Base-by-base conservation (phyloP, 2,329 filamentous ascomycete genomes). In the Fonsecaea multimorphosa region DNA sequence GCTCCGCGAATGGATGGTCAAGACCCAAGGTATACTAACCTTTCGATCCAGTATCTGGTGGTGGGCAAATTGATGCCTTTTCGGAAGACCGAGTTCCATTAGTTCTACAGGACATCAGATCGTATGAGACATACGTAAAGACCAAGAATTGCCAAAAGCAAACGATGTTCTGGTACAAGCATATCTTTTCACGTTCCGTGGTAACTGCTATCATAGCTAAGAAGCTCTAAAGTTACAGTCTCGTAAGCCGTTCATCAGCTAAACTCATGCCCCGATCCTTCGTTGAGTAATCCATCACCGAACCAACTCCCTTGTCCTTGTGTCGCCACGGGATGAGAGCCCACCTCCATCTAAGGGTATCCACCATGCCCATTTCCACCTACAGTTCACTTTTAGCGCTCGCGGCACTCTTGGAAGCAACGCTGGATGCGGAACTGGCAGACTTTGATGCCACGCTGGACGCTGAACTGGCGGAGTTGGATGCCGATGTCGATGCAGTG, bases 41-140 rank as follows among this genome's bases (percentile, higher is more conserved):
- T 53, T 54, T 19, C 22, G 14, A 38, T 53, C 4, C 44, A 73
- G 84, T 99, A 99, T 78, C 82, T 97, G 27, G 87, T 98, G n/a
- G 92, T 99, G 14, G 95, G 95, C 22, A 90, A 87, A 79, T 79
- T 99, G 74, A 91, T 97, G 61, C 82, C 87, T 1, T 72, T 55
- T 86, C 87, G 67, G 84, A 85, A 12, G 81, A 86, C 68, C 16
- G 65, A 68, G 24, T 70, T 70, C 52, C 68, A 70, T 55, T 70
- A 61, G 40, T 40, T 1, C 14, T 27, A 38, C 6, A n/a, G 14
- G n/a, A n/a, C 14, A 14, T 12, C 22, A 16, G 16, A 19, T 11
- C 5, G 1, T 49, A 4, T 16, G 4, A 53, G 34, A n/a, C 8
- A 65, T 14, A 49, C 9, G 44, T 8, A 9, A 34, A 14, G 7